Percentiles rank a stretch among this genome's conserved stretches.
Conservation (phyloP, 2,329 filamentous ascomycete genomes). For the Teratosphaeria epicoccoides region DNA sequence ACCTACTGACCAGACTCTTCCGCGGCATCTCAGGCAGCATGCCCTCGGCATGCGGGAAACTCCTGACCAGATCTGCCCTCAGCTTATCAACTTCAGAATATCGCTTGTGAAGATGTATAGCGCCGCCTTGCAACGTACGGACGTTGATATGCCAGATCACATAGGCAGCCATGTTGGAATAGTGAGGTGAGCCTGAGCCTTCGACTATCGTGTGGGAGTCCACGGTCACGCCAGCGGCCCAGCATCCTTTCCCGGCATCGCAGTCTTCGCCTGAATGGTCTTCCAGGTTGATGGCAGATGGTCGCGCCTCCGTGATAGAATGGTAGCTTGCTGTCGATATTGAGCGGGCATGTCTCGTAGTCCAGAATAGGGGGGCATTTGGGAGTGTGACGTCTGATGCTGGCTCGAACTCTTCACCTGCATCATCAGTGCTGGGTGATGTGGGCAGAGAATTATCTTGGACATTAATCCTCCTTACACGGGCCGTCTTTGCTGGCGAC, state of each 20-base stretch:
- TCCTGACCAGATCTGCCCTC: constrained; percentile 58
- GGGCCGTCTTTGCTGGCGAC: not conserved
- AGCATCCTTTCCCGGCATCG: constrained; percentile 47
- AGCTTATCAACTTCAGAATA: constrained; percentile 90
- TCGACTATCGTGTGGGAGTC: constrained; percentile 52
- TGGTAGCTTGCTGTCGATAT: constrained; percentile 25
- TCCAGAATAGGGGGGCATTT: constrained; percentile 37
- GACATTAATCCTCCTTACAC: constrained; percentile 3
- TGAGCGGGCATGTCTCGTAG: constrained; percentile 26
- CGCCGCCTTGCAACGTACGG: constrained; percentile 60
- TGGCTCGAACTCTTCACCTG: not conserved
- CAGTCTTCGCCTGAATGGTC: constrained; percentile 52
- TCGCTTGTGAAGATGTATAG: constrained; percentile 39
- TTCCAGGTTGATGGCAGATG: constrained; percentile 47
- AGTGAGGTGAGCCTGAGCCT: constrained; percentile 28
- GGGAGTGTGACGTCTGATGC: not conserved
- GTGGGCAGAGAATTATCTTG: not conserved
- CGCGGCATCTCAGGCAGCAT: constrained; percentile 85
- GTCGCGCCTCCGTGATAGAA: constrained; percentile 25
- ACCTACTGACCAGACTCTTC: constrained; percentile 75
- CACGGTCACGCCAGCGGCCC: constrained; percentile 52
- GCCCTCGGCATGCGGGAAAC: constrained; percentile 73
- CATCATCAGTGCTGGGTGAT: not conserved
- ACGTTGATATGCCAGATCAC: constrained; percentile 90
- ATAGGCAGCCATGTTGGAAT: constrained; percentile 55